Conservation (phyloP, 2,329 filamentous ascomycete species). For the Thermomyces lanuginosus region DNA sequence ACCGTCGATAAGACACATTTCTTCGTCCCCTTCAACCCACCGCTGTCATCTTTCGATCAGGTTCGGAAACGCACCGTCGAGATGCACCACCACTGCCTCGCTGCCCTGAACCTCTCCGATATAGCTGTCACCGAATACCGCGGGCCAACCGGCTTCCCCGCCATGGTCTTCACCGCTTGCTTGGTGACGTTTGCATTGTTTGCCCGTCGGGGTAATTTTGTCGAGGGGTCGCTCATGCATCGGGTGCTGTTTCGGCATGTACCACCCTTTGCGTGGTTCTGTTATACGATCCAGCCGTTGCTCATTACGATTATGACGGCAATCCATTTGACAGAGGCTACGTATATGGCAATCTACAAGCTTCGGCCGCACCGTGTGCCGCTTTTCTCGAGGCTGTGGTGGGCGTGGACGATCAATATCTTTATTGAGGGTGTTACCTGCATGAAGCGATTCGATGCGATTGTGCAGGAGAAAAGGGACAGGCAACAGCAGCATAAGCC, state of each 20-base stretch:
- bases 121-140: constrained; percentile 38
- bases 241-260: constrained; percentile 34
- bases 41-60: constrained; percentile 51
- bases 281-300: constrained; percentile 41
- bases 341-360: constrained; percentile 28
- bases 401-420: constrained; percentile 36
- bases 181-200: constrained; percentile 39
- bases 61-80: constrained; percentile 54
- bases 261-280: constrained; percentile 43
- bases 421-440: constrained; percentile 39
- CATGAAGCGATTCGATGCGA: constrained; percentile 30
- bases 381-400: constrained; percentile 33
- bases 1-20: constrained; percentile 29
- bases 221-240: constrained; percentile 36
- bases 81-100: constrained; percentile 48
- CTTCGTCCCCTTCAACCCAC: constrained; percentile 50
- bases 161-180: constrained; percentile 40
- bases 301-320: constrained; percentile 44
- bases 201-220: constrained; percentile 35
- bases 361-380: constrained; percentile 38
- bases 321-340: constrained; percentile 51
- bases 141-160: constrained; percentile 36
- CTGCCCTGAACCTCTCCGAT: constrained; percentile 43
- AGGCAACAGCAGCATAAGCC: constrained; percentile 12
- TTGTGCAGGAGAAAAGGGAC: constrained; percentile 26